Evolutionary conservation across 2,329 filamentous ascomycete genomes (phyloP), one percentile per base, ranked within the genome.

Genomic region (Tolypocladium nubicola): DNA sequence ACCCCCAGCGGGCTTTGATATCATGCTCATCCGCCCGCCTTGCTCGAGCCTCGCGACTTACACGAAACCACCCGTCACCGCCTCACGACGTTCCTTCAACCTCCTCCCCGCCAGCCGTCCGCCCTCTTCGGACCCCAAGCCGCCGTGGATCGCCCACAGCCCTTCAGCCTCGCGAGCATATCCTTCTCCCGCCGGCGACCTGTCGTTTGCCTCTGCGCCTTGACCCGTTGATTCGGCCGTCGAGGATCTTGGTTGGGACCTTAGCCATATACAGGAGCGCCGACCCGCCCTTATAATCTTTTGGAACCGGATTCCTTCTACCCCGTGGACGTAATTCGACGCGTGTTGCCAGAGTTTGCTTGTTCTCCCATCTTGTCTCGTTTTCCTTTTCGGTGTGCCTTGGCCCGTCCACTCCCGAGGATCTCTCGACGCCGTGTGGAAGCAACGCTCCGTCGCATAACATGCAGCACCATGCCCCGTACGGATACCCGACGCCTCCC

Each of bases 391-490:
- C 21, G 47, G 30, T 37, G 16, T 52, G 47, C 47, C 14, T 52
- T 35, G 59, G 60, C 57, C 58, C 54, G 56, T 59, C 55, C 52
- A 57, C 60, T 63, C 60, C 60, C 58, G 62, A 63, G 63, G 62
- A 66, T 56, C 60, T 38, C 11, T 61, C 58, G 61, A 58, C 61
- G 58, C 55, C 56, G n/a, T 59, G 62, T 63, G 61, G 65, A 64
- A 16, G 43, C 43, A 16, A 67, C 61, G 58, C 30, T 14, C 35
- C 26, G 66, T 64, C 67, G 64, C 66, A 71, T 76, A 82, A 71
- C 73, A 83, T 83, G 80, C 79, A 82, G 76, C 76, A 82, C 78
- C 79, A 79, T 74, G 74, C 76, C 72, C 74, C 69, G 61, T 80
- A 73, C 71, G 79, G 79, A 73, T 79, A 81, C 71, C 79, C 79